phyloP scores from a whole-genome alignment of 805 yeast species.

The Zygosaccharomyces gambellarensis region DNA sequence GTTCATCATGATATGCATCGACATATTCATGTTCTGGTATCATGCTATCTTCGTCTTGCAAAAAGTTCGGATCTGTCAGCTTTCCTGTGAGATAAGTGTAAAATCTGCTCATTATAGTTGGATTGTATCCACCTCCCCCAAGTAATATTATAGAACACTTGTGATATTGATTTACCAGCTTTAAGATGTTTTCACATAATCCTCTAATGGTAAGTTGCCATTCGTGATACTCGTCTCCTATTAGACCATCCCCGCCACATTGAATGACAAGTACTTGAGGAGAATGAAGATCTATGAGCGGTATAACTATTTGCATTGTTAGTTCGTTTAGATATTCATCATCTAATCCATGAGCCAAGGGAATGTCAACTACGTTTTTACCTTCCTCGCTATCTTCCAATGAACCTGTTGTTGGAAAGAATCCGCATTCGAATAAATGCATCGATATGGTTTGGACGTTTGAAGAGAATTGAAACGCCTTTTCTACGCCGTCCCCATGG shows the following conservation, averaged over 20 bases:
- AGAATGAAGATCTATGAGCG: slow-evolving; percentile 35
- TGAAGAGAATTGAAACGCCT: slow-evolving; percentile 52
- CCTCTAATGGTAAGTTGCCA: slow-evolving; percentile 66
- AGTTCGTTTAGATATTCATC: slow-evolving; percentile 42
- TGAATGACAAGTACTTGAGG: slow-evolving; percentile 60
- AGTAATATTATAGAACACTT: slow-evolving; percentile 35
- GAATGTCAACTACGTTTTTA: slow-evolving; percentile 47
- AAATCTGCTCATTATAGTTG: slow-evolving; percentile 54
- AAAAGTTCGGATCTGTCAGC: slow-evolving; percentile 10
- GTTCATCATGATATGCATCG: slow-evolving; percentile 42
- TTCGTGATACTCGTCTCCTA: slow-evolving; percentile 56
- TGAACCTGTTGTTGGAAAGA: slow-evolving; percentile 69
- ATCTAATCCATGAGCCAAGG: slow-evolving; percentile 51
- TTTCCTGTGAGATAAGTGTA: slow-evolving; percentile 41
- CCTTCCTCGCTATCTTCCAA: slow-evolving; percentile 37
- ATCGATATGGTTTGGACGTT: slow-evolving; percentile 58
- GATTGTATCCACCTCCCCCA: slow-evolving; percentile 80
- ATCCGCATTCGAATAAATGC: slow-evolving; percentile 61
- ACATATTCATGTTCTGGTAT: slow-evolving; percentile 48
- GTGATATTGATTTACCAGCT: slow-evolving; percentile 25
- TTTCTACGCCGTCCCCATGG: slow-evolving; percentile 77
- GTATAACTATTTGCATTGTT: slow-evolving; percentile 40
- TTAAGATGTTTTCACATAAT: slow-evolving; percentile 35
- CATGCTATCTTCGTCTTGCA: slow-evolving; percentile 37
- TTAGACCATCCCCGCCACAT: slow-evolving; percentile 71